Conservation (phyloP, 257 asterid genomes). For the Rubia yunnanensis region DNA sequence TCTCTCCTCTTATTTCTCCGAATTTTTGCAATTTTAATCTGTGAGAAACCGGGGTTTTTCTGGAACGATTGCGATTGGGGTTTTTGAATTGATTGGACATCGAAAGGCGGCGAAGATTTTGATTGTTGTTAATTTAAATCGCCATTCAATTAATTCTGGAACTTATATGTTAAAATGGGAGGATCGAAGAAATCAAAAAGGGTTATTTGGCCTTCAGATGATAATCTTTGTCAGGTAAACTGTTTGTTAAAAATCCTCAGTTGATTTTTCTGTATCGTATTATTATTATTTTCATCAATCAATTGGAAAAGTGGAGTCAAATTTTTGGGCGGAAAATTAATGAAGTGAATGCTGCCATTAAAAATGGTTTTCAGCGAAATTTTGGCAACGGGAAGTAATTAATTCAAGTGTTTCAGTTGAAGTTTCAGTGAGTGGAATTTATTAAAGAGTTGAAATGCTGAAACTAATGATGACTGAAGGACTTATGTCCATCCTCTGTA, state of each 20-base stretch:
- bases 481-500: background rate
- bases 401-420: background rate
- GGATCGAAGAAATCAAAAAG: slow-evolving; percentile 78
- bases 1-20: background rate
- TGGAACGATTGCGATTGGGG: slow-evolving; percentile 1
- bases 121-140: slow-evolving; percentile 10
- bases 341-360: background rate
- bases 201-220: slow-evolving; percentile 91
- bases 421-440: background rate
- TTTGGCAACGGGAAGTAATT: background rate
- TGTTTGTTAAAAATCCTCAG: slow-evolving; percentile 16
- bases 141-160: slow-evolving; percentile 19
- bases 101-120: slow-evolving; percentile 14
- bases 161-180: slow-evolving; percentile 55
- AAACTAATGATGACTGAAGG: background rate
- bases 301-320: background rate
- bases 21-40: background rate
- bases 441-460: background rate
- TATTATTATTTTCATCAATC: background rate
- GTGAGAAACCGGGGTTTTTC: slow-evolving; percentile 3
- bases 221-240: slow-evolving; percentile 92
- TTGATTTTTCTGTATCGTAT: slow-evolving; percentile 8
- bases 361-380: background rate
- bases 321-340: background rate
- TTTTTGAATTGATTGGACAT: slow-evolving; percentile 4